Evolutionary conservation across 1,139 yeast genomes (phyloP).

Genomic region (Hyphopichia khmerensis): DNA sequence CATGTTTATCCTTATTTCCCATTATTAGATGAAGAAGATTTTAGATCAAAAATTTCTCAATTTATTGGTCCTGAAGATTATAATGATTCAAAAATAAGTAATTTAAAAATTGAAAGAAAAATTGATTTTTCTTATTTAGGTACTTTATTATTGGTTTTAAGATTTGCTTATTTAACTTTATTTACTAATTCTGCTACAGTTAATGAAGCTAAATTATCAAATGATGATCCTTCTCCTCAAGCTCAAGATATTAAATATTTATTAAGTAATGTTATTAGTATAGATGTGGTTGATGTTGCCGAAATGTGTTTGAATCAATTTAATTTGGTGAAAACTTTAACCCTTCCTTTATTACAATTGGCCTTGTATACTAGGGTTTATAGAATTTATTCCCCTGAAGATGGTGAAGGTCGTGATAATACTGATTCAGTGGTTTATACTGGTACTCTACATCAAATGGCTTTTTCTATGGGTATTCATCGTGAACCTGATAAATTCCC

Average conservation of each 20-base stretch:
- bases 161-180: constrained; percentile 23
- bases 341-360: constrained; percentile 43
- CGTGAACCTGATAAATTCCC: constrained; percentile 38
- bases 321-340: constrained; percentile 35
- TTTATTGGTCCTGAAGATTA: constrained; percentile 23
- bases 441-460: constrained; percentile 45
- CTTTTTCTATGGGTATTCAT: constrained; percentile 45
- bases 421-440: constrained; percentile 39
- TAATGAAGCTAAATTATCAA: constrained; percentile 39
- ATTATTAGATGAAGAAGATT: constrained; percentile 39
- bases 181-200: constrained; percentile 12
- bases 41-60: constrained; percentile 13
- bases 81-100: constrained; percentile 11
- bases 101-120: constrained; percentile 12
- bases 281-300: constrained; percentile 27
- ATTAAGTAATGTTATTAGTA: constrained; percentile 27
- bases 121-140: constrained; percentile 18
- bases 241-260: constrained; percentile 18
- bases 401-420: constrained; percentile 16
- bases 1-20: constrained; percentile 48
- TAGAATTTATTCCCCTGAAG: constrained; percentile 21
- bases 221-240: constrained; percentile 8
- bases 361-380: constrained; percentile 20
- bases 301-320: constrained; percentile 26
- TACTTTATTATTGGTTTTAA: constrained; percentile 16